These are phyloP conservation scores for Coemansia sp. DNA, from an alignment of 192 early-diverging fungal genomes.

Conservation along the genomic window DNA sequence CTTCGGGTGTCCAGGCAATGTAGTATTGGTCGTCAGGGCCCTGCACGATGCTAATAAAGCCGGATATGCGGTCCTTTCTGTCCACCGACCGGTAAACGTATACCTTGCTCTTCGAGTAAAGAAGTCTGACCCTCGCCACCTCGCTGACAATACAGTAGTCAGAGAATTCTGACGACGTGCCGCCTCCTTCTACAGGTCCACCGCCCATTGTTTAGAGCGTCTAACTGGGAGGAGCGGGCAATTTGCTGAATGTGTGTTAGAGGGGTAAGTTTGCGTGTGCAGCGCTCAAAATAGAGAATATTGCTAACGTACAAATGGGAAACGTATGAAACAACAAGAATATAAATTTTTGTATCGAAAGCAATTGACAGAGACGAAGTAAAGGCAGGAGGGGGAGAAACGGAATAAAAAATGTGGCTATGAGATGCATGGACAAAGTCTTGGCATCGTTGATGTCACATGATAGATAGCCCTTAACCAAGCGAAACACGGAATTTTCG, in stretches of 20 bases:
- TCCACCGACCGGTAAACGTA: conserved; percentile 68
- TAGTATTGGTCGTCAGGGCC: conserved; percentile 62
- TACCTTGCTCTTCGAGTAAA: conserved; percentile 73
- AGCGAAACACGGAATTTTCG: not conserved
- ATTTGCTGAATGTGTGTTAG: not conserved
- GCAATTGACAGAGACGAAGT: not conserved
- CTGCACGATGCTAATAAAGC: conserved; percentile 68
- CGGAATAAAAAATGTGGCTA: not conserved
- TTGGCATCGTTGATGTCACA: conserved; percentile 28
- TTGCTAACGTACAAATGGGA: not conserved
- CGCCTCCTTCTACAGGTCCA: conserved; percentile 35
- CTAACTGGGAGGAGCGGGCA: not conserved
- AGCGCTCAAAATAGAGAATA: not conserved
- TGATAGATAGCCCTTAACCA: conserved; percentile 15
- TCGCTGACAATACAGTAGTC: conserved; percentile 59
- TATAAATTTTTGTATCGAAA: not conserved
- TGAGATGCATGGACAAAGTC: conserved; percentile 7
- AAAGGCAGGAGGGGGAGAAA: not conserved
- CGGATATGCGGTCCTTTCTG: conserved; percentile 65
- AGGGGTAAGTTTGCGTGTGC: not conserved
- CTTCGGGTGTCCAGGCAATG: conserved; percentile 74
- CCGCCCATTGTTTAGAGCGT: conserved; percentile 38
- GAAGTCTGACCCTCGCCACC: conserved; percentile 52
- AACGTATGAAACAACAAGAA: not conserved
- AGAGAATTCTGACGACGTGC: conserved; percentile 45